Conservation (phyloP, 2,329 filamentous ascomycete genomes). For the Xylariaceae sp. region DNA sequence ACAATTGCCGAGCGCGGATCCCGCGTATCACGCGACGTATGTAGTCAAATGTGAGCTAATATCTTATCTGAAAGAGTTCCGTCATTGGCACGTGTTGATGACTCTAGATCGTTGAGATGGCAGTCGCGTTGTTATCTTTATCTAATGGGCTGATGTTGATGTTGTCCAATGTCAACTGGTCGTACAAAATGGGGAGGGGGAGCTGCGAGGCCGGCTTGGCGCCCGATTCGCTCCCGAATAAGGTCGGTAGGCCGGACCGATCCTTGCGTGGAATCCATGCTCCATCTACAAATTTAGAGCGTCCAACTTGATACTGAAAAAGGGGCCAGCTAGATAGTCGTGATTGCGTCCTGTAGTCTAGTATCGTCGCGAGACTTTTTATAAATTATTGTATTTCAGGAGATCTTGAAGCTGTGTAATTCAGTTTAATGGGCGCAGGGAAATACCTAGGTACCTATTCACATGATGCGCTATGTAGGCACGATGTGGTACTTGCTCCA, state of each 20-base stretch:
- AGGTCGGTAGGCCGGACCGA: slow-evolving; percentile 2
- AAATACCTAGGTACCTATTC: no score
- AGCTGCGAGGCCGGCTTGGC: slow-evolving; percentile 15
- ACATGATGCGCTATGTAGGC: no score
- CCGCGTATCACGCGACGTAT: neutral
- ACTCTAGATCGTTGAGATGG: neutral
- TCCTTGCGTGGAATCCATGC: neutral
- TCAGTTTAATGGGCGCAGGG: no score
- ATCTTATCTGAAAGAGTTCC: neutral
- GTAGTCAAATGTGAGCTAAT: neutral
- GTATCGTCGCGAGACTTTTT: no score
- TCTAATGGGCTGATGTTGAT: neutral
- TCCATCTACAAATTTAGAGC: no score
- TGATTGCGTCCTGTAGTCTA: no score
- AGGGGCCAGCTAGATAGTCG: no score
- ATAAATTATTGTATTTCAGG: no score
- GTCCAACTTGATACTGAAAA: no score
- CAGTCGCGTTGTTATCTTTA: neutral
- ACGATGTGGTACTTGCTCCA: no score
- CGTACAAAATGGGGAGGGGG: neutral
- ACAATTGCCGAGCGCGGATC: neutral
- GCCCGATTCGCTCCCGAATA: slow-evolving; percentile 13
- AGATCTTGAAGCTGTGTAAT: no score
- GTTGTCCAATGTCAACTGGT: neutral
- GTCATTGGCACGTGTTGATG: neutral